A percentile compares a stretch with the other conserved stretches of the same genome.
Evolutionary conservation across 1,139 yeast genomes (phyloP).

Genomic region (Taphrina confusa): DNA sequence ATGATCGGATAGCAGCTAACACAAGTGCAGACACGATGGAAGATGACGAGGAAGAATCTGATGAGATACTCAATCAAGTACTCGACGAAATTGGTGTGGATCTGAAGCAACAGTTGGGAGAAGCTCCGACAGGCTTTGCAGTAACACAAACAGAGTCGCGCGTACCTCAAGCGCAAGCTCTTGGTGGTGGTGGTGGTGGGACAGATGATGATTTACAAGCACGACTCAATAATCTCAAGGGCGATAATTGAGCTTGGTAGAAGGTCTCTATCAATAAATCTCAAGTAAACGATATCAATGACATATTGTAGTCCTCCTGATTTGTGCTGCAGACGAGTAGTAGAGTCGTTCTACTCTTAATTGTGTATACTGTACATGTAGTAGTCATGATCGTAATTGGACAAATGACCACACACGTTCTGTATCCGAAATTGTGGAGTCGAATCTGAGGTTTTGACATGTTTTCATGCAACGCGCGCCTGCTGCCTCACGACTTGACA

Average conservation of each 20-base stretch:
- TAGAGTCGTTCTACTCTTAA: too few relatives aligned
- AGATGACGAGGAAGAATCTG: slow-evolving; percentile 67
- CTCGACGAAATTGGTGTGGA: slow-evolving; percentile 95
- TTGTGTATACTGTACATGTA: too few relatives aligned
- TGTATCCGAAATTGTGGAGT: too few relatives aligned
- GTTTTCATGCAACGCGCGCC: too few relatives aligned
- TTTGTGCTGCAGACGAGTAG: too few relatives aligned
- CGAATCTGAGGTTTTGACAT: too few relatives aligned
- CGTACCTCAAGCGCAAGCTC: slow-evolving; percentile 32
- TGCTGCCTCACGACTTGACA: too few relatives aligned
- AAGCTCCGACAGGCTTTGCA: slow-evolving; percentile 32
- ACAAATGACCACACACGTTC: too few relatives aligned
- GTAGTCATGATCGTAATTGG: too few relatives aligned
- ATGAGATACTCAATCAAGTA: slow-evolving; percentile 86
- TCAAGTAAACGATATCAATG: too few relatives aligned
- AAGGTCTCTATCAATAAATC: background rate
- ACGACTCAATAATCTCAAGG: slow-evolving; percentile 30
- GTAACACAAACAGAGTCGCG: slow-evolving; percentile 23
- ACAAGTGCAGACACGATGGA: slow-evolving; percentile 47
- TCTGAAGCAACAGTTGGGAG: slow-evolving; percentile 54
- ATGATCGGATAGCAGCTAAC: too few relatives aligned
- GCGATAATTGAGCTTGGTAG: background rate
- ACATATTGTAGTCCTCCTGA: too few relatives aligned
- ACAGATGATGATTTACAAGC: slow-evolving; percentile 34
- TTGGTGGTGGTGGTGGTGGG: slow-evolving; percentile 29